Base-by-base conservation (phyloP, 169 alveolate species). In the Babesia caballi region DNA sequence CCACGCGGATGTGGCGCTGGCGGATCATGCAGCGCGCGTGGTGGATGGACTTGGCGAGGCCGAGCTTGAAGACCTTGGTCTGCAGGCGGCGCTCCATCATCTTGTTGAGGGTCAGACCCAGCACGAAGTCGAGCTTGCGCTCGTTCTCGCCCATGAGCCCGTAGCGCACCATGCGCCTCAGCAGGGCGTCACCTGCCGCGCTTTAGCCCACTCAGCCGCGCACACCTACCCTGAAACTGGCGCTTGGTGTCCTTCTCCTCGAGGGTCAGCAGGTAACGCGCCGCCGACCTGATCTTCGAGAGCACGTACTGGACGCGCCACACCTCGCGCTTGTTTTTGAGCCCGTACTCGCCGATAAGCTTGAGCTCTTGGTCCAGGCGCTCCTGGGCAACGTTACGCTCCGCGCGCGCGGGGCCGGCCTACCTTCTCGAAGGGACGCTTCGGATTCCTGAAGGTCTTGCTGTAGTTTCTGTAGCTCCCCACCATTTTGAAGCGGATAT, bases 201-300 rank as follows among this genome's bases (percentile, higher is more conserved):
- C 7, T 6, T 4, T 97, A 70, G 59, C 5, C 65, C 81, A 23
- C 42, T 28, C 19, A 30, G 83, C 44, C 81, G 80, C 96, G 21
- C 27, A 23, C 46, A n/a, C 58, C 8, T 78, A 78, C 87, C 99
- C 85, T 97, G 99, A 91, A 97, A 97, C 46, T 96, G 85, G 60
- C 99, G 92, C 72, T 94, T 94, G 44, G 96, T 94, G 82, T 96
- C 98, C 85, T 93, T 94, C 73, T 93, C 98, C 38, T 98, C 99
- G 57, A 97, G 93, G 74, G 99, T 97, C 77, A 98, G 94, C 71
- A 98, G 93, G 83, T 96, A 96, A 86, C 99, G 96, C 33, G 99
- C 99, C 36, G 99, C 99, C 36, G 99, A 94, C 82, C 99, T 96
- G 81, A 98, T 96, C 91, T 97, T 97, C 49, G 99, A 98, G 61